A percentile compares a stretch with the other conserved stretches of the same genome.
Evolutionary conservation across 805 yeast genomes (phyloP).

Genomic region (Candida maris): DNA sequence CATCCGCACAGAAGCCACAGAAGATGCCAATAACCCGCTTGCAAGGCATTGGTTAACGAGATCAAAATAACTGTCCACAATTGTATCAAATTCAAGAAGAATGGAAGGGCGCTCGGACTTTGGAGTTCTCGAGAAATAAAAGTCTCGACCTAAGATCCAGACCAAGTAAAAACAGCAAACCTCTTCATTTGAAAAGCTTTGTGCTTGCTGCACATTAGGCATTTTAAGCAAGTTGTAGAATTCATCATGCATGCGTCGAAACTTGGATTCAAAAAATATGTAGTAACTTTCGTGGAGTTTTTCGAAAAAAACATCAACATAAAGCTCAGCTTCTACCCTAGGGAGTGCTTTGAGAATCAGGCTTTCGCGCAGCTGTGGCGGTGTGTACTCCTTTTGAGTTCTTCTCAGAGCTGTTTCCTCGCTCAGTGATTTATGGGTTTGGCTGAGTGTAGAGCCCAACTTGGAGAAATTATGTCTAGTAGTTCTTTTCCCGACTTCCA

Average conservation of each 20-base stretch:
- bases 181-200: slow-evolving; percentile 19
- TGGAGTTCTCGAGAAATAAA: slow-evolving; percentile 7
- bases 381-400: too few species aligned
- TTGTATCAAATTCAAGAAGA: slow-evolving; percentile 12
- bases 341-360: slow-evolving; percentile 24
- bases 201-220: not conserved
- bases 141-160: slow-evolving; percentile 30
- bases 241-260: slow-evolving; percentile 24
- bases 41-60: slow-evolving; percentile 33
- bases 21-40: slow-evolving; percentile 31
- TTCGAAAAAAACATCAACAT: slow-evolving; percentile 32
- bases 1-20: slow-evolving; percentile 33
- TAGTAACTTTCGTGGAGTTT: slow-evolving; percentile 35
- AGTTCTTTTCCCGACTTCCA: slow-evolving; percentile 12
- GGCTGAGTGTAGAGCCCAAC: not conserved
- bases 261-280: slow-evolving; percentile 31
- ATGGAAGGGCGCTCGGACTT: slow-evolving; percentile 1
- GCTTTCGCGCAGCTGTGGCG: slow-evolving; percentile 4
- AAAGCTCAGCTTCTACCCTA: slow-evolving; percentile 26
- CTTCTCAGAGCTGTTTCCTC: not conserved
- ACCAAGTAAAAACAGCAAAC: slow-evolving; percentile 38
- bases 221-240: slow-evolving; percentile 27
- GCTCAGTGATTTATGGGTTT: not conserved
- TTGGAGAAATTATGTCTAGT: slow-evolving; percentile 5
- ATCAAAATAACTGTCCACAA: slow-evolving; percentile 25